These are phyloP conservation scores for Secale cereale DNA, from an alignment of 176 grass and related monocot species.

Conservation along the genomic window DNA sequence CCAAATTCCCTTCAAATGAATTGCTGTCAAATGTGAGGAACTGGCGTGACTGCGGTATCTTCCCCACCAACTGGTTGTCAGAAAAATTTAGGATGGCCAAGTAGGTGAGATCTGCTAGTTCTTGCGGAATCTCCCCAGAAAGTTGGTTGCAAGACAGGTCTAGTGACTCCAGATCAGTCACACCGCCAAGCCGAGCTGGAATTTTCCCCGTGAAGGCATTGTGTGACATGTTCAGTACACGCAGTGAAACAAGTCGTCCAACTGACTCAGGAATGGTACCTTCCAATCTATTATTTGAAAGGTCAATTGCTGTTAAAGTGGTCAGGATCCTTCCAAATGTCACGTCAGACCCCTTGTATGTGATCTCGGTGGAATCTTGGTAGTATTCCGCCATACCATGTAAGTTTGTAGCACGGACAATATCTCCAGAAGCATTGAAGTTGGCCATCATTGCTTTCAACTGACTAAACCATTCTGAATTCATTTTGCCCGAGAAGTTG, in stretches of 20 bases:
- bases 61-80: slow-evolving; percentile 24
- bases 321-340: neutral
- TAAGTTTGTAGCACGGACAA: no score
- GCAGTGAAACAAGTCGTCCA: neutral
- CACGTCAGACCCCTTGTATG: neutral
- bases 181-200: neutral
- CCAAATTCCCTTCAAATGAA: neutral
- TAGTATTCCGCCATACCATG: neutral
- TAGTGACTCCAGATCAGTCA: slow-evolving; percentile 9
- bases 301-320: neutral
- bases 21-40: neutral
- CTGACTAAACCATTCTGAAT: neutral
- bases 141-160: slow-evolving; percentile 14
- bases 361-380: neutral
- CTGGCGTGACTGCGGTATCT: neutral
- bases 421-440: no score
- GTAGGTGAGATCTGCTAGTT: slow-evolving; percentile 28
- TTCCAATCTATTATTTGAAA: neutral
- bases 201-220: neutral
- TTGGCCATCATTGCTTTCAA: neutral
- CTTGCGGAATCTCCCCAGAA: neutral
- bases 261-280: neutral
- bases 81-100: slow-evolving; percentile 23
- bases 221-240: neutral
- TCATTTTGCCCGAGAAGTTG: slow-evolving; percentile 1